Conservation (phyloP, 352 stramenopile genomes). For the Phytophthora pini region DNA sequence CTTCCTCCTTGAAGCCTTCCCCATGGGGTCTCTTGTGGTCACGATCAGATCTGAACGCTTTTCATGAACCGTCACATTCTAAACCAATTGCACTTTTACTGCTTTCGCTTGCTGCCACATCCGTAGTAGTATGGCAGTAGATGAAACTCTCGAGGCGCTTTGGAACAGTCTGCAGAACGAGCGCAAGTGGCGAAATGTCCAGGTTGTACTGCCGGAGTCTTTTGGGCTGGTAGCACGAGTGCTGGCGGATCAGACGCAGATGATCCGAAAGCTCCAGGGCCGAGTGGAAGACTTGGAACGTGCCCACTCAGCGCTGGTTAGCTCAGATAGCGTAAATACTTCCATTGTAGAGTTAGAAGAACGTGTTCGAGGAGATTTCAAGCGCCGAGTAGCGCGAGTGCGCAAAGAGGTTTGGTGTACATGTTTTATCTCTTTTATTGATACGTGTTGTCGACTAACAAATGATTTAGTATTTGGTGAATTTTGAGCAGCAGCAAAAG, state of each 20-base stretch:
- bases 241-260: conserved; percentile 42
- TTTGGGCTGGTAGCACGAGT: conserved; percentile 50
- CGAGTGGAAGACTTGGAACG: conserved; percentile 30
- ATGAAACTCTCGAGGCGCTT: conserved; percentile 13
- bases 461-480: conserved; percentile 9
- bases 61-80: conserved; percentile 20
- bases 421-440: not conserved
- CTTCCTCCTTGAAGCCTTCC: conserved; percentile 49
- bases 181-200: conserved; percentile 72
- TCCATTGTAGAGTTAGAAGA: conserved; percentile 11
- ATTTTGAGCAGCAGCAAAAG: conserved; percentile 22
- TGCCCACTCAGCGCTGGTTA: not conserved
- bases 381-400: conserved; percentile 10
- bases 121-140: not conserved
- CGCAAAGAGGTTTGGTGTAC: conserved; percentile 25
- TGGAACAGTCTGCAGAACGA: conserved; percentile 43
- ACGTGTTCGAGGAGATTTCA: conserved; percentile 17
- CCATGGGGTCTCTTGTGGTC: conserved; percentile 39
- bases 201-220: conserved; percentile 50
- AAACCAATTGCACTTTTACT: not conserved
- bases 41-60: not conserved
- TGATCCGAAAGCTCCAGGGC: conserved; percentile 29
- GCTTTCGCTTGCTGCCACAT: too few relatives aligned
- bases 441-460: not conserved
- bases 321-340: not conserved